These are phyloP conservation scores for Mortierella sp. DNA, from an alignment of 371 early-diverging fungal genomes.

Conservation along the genomic window DNA sequence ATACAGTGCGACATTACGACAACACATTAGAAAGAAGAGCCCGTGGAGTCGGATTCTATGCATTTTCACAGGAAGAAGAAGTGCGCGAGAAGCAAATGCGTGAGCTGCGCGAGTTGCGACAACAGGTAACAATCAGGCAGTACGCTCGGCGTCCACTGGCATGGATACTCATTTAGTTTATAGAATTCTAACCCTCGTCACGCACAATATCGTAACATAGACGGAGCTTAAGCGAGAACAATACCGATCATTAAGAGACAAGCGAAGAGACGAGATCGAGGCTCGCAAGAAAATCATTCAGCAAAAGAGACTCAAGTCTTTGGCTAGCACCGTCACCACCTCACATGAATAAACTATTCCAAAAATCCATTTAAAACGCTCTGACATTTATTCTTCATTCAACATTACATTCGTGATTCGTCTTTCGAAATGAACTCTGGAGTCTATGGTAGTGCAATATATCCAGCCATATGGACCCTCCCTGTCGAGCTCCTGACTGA, in stretches of 20 bases:
- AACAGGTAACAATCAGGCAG: slow-evolving; percentile 56
- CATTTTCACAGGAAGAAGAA: slow-evolving; percentile 77
- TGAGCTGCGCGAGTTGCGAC: slow-evolving; percentile 69
- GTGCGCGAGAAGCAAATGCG: slow-evolving; percentile 76
- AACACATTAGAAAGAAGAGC: slow-evolving; percentile 73
- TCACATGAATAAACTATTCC: background rate
- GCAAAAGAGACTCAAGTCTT: slow-evolving; percentile 39
- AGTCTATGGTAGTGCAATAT: background rate
- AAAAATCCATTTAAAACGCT: background rate
- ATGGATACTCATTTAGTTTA: background rate
- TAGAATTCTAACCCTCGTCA: background rate
- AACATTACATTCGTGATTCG: too few relatives aligned
- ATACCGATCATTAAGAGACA: slow-evolving; percentile 22
- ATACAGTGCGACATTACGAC: slow-evolving; percentile 64
- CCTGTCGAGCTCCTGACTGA: slow-evolving; percentile 5
- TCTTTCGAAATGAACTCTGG: background rate
- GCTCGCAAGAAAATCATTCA: slow-evolving; percentile 35
- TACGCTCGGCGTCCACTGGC: background rate
- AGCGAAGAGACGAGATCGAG: slow-evolving; percentile 40
- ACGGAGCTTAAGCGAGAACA: slow-evolving; percentile 31
- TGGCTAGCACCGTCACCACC: slow-evolving; percentile 27
- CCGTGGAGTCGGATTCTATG: slow-evolving; percentile 82
- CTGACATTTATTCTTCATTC: background rate
- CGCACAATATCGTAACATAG: slow-evolving; percentile 1
- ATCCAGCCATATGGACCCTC: background rate